These are phyloP conservation scores for Mycosarcoma maydis DNA, from an alignment of 1,284 basidiomycete species.

Conservation along the genomic window DNA sequence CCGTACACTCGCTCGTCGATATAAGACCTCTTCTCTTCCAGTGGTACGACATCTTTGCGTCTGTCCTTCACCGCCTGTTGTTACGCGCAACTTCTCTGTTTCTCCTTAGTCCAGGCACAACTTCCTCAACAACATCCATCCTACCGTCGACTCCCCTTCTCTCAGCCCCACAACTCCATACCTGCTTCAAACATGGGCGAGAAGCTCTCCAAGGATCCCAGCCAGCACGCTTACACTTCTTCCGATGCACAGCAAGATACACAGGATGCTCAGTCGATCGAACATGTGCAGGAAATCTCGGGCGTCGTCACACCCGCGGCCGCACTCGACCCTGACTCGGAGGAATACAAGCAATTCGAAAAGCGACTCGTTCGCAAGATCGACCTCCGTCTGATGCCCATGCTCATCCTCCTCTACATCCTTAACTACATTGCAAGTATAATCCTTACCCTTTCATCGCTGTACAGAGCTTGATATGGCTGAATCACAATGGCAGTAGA, in stretches of 20 bases:
- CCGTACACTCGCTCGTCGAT: too few species aligned
- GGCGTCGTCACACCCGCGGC: neutral
- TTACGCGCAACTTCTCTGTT: too few species aligned
- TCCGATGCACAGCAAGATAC: slow-evolving; percentile 8
- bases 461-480: too few species aligned
- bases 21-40: too few species aligned
- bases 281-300: slow-evolving; percentile 5
- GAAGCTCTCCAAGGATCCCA: slow-evolving; percentile 6
- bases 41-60: too few species aligned
- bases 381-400: slow-evolving; percentile 37
- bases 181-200: slow-evolving; percentile 22
- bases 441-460: too few species aligned
- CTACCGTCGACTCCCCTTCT: neutral
- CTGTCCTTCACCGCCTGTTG: too few species aligned
- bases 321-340: slow-evolving; percentile 27
- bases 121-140: too few species aligned
- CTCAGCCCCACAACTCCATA: neutral
- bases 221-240: neutral
- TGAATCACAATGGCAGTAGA: too few species aligned
- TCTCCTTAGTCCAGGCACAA: too few species aligned
- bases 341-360: slow-evolving; percentile 37
- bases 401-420: slow-evolving; percentile 23
- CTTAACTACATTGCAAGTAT: slow-evolving; percentile 14
- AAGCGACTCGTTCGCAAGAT: slow-evolving; percentile 48
- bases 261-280: slow-evolving; percentile 22